Evolutionary conservation across 495 filamentous ascomycete species (phyloP), one percentile per base, ranked within the genome.

Genomic region (Aspergillus incahuasiensis): DNA sequence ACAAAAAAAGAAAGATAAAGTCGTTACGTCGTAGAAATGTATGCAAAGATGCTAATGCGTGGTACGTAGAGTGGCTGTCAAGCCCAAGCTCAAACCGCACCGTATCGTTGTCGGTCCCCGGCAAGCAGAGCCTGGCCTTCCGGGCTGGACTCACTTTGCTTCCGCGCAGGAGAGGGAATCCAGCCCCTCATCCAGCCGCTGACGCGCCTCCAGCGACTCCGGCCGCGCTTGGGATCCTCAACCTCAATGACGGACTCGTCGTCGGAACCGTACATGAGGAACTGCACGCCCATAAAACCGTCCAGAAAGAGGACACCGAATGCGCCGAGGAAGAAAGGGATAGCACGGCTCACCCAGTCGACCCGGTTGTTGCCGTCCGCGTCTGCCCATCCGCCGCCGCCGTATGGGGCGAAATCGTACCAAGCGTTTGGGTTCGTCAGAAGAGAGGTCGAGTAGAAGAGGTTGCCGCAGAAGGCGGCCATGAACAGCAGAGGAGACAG

Each of bases 301-400:
- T 90, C 86, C 56, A 88, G 64, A 8, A 71, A 75, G 12, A 90
- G 69, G 21, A 90, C 87, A 8, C 87, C 86, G 19, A 84, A 84
- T 2, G 86, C 85, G 11, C 86, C 86, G 1, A 89, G 73, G 67
- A 85, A 89, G 65, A 90, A 90, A 0, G 86, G 86, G n/a, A 77
- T 62, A 3, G 84, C 77, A 3, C 79, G 74, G 15, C 66, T 63
- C 15, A 86, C 75, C 85, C 84, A 90, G 53, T 82, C 78, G 13
- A 43, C 47, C 7, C 81, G 71, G 24, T 78, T 70, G 58, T 76
- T 86, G 18, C 86, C 86, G 34, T 82, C 76, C 1, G 58, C 61
- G 28, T 82, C 86, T 12, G 77, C 85, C 80, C 87, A 86, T 40
- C 86, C 86, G 20, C 80, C 73, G 21, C 82, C 82, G n/a, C 86